These are phyloP conservation scores for Leccinum obscurum DNA, from an alignment of 768 basidiomycete species.

Conservation along the genomic window DNA sequence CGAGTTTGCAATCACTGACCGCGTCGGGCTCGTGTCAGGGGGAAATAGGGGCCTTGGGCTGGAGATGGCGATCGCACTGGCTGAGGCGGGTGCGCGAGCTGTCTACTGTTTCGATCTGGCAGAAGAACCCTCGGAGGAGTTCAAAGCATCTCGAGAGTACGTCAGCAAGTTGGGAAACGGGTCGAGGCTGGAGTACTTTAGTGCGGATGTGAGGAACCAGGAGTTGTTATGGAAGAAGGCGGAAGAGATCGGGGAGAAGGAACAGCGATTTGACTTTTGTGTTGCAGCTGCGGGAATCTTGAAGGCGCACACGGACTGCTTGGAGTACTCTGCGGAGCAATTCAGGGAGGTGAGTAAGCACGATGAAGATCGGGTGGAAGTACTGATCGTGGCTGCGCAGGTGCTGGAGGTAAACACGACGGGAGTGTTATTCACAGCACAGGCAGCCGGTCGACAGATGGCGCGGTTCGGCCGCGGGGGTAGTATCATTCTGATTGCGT, in stretches of 20 bases:
- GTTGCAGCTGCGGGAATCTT: slow-evolving; percentile 78
- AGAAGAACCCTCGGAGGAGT: slow-evolving; percentile 54
- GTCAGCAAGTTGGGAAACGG: slow-evolving; percentile 45
- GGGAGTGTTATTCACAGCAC: slow-evolving; percentile 60
- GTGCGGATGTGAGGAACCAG: slow-evolving; percentile 67
- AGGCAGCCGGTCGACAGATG: slow-evolving; percentile 63
- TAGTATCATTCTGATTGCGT: slow-evolving; percentile 59
- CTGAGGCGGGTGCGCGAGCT: slow-evolving; percentile 69
- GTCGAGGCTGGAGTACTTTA: slow-evolving; percentile 58
- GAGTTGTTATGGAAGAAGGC: slow-evolving; percentile 53
- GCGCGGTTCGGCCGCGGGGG: slow-evolving; percentile 45
- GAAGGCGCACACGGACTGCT: slow-evolving; percentile 56
- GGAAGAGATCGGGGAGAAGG: slow-evolving; percentile 61
- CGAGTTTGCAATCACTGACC: slow-evolving; percentile 56
- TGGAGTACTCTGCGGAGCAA: slow-evolving; percentile 63
- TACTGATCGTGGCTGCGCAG: slow-evolving; percentile 31
- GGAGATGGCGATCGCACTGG: slow-evolving; percentile 77
- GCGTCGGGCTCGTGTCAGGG: slow-evolving; percentile 63
- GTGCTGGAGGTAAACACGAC: slow-evolving; percentile 67
- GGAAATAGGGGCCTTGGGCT: slow-evolving; percentile 73
- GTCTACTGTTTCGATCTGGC: slow-evolving; percentile 73
- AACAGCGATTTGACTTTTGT: slow-evolving; percentile 73
- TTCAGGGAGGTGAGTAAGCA: slow-evolving; percentile 54
- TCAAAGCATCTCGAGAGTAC: slow-evolving; percentile 52
- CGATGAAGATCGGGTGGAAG: background rate